Conservation (phyloP, 2,329 filamentous ascomycete genomes). For the Diplodia mutila region DNA sequence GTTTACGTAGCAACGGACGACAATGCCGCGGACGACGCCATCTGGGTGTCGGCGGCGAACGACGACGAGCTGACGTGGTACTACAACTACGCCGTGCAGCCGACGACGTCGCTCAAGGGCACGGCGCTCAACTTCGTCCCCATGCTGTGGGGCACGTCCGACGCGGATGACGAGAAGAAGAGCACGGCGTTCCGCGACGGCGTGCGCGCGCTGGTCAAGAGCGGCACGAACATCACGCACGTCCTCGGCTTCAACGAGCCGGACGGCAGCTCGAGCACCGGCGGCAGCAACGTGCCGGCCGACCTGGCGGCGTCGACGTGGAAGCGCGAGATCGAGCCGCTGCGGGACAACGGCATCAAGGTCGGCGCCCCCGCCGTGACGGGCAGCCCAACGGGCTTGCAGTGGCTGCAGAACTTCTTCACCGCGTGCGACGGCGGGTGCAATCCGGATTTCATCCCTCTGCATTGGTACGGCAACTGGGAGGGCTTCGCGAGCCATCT, state of each 20-base stretch:
- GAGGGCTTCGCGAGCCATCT: conserved; percentile 69
- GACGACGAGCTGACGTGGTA: conserved; percentile 75
- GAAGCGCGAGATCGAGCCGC: conserved; percentile 72
- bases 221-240: conserved; percentile 60
- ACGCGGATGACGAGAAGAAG: conserved; percentile 37
- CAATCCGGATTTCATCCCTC: conserved; percentile 54
- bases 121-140: conserved; percentile 71
- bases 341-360: conserved; percentile 66
- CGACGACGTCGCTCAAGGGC: conserved; percentile 55
- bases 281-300: conserved; percentile 67
- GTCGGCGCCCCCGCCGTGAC: conserved; percentile 74
- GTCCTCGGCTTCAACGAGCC: conserved; percentile 83
- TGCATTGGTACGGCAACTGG: conserved; percentile 67
- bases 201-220: conserved; percentile 59
- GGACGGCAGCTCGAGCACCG: conserved; percentile 59
- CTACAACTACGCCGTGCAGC: conserved; percentile 72
- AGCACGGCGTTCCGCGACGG: conserved; percentile 63
- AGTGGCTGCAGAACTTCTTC: conserved; percentile 71
- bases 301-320: conserved; percentile 67
- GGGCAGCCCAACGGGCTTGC: conserved; percentile 61
- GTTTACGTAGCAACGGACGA: conserved; percentile 64
- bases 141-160: conserved; percentile 73
- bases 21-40: conserved; percentile 63
- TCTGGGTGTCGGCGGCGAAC: conserved; percentile 57
- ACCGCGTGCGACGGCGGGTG: conserved; percentile 57